Evolutionary conservation across 2,329 filamentous ascomycete species (phyloP).

Genomic region (Xylaria sp.): DNA sequence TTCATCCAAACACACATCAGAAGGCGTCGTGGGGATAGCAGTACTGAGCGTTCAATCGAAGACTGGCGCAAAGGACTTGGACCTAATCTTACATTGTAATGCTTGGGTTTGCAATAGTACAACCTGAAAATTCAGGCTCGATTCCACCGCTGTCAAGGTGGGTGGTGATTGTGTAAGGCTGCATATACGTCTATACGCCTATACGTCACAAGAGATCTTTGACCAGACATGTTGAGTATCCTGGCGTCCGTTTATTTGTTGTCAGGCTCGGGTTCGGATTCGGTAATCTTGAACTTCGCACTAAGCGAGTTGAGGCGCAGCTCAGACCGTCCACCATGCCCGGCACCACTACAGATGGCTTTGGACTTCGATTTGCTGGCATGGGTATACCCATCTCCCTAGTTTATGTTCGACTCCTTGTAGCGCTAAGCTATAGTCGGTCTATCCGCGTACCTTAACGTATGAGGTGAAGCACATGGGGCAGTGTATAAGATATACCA

Average conservation of each 20-base stretch:
- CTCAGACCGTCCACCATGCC: background rate
- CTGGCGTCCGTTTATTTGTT: background rate
- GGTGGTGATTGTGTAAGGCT: background rate
- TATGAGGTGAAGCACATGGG: background rate
- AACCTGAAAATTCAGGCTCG: too few species aligned
- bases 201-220: background rate
- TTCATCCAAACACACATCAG: slow-evolving; percentile 4
- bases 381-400: too few species aligned
- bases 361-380: background rate
- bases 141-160: too few species aligned
- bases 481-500: too few species aligned
- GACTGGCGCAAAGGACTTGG: background rate
- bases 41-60: background rate
- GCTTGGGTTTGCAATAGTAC: background rate
- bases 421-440: background rate
- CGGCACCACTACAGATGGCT: background rate
- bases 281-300: too few species aligned
- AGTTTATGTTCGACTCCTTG: background rate
- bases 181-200: background rate
- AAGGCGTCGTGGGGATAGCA: background rate
- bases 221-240: background rate
- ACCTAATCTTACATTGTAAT: background rate
- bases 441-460: background rate
- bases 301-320: background rate
- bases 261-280: background rate